Conservation (phyloP, 2,329 filamentous ascomycete species). For the Parasarocladium wereldwijsianum region DNA sequence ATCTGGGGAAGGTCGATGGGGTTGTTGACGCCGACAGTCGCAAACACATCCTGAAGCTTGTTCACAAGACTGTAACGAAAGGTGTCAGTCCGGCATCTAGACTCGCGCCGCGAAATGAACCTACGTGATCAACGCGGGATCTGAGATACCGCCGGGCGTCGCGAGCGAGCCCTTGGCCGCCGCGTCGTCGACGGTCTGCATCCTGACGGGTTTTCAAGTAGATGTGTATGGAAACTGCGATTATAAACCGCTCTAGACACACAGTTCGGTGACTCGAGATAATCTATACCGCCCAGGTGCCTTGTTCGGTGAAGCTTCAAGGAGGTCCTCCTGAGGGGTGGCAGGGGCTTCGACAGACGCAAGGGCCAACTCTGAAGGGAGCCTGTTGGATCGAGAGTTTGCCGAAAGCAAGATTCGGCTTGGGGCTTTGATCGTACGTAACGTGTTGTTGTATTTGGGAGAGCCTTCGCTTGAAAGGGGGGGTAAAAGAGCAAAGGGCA, state of each 20-base stretch:
- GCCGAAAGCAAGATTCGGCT: neutral
- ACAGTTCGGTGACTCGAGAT: neutral
- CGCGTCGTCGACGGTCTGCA: slow-evolving; percentile 4
- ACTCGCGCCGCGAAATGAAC: slow-evolving; percentile 10
- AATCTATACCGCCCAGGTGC: neutral
- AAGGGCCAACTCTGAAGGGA: no score
- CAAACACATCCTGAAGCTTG: slow-evolving; percentile 98
- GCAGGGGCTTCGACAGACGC: no score
- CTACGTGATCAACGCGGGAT: slow-evolving; percentile 52
- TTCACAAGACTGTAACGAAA: slow-evolving; percentile 60
- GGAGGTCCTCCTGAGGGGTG: no score
- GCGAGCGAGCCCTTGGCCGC: slow-evolving; percentile 16
- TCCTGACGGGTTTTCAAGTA: slow-evolving; percentile 1
- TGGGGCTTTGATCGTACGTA: neutral
- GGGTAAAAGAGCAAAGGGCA: neutral
- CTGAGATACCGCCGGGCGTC: slow-evolving; percentile 45
- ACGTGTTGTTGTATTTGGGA: neutral
- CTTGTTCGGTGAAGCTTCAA: no score
- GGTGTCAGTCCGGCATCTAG: slow-evolving; percentile 13
- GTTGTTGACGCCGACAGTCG: slow-evolving; percentile 96
- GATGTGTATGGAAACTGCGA: neutral
- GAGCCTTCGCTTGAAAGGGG: neutral
- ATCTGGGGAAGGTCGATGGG: slow-evolving; percentile 98
- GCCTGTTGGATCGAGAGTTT: neutral
- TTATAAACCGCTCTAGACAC: neutral